These are phyloP conservation scores for Euphorbia neoarborescens DNA, from an alignment of 441 rosid genomes.

Conservation along the genomic window DNA sequence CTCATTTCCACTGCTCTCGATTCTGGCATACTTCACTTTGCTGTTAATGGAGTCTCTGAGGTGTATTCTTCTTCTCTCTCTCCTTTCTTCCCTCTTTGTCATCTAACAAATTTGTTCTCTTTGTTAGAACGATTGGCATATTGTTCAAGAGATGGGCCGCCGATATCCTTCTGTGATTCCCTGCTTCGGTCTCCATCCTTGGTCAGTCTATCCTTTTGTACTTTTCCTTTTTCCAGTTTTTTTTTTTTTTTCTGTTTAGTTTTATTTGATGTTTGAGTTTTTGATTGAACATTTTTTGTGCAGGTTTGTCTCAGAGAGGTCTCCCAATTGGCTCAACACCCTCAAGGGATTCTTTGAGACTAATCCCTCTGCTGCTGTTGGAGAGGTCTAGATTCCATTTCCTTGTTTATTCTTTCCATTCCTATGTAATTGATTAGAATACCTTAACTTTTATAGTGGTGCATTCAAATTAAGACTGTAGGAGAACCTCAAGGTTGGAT, in stretches of 20 bases:
- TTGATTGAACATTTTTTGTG: conserved; percentile 11
- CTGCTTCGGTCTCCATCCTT: conserved; percentile 83
- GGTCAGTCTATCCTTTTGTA: conserved; percentile 27
- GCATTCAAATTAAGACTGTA: neutral
- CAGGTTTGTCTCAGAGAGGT: conserved; percentile 63
- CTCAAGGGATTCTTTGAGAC: conserved; percentile 53
- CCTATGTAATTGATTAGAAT: neutral
- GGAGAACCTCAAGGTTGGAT: neutral
- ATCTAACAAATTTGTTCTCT: neutral
- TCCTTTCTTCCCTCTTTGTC: neutral
- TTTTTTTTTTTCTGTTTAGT: neutral
- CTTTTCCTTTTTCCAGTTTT: neutral
- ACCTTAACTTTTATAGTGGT: neutral
- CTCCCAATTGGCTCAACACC: conserved; percentile 59
- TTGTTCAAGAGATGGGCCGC: conserved; percentile 67
- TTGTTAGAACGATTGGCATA: conserved; percentile 62
- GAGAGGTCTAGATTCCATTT: conserved; percentile 47
- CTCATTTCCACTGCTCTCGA: conserved; percentile 50
- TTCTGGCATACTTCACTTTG: conserved; percentile 53
- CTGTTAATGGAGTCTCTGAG: conserved; percentile 81
- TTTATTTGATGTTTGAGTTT: neutral
- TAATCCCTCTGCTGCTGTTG: conserved; percentile 83
- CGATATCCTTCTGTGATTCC: conserved; percentile 61
- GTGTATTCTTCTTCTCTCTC: conserved; percentile 16
- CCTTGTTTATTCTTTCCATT: conserved; percentile 6